Evolutionary conservation across 805 yeast genomes (phyloP).

Genomic region (Starmerella khaoyaiensis): DNA sequence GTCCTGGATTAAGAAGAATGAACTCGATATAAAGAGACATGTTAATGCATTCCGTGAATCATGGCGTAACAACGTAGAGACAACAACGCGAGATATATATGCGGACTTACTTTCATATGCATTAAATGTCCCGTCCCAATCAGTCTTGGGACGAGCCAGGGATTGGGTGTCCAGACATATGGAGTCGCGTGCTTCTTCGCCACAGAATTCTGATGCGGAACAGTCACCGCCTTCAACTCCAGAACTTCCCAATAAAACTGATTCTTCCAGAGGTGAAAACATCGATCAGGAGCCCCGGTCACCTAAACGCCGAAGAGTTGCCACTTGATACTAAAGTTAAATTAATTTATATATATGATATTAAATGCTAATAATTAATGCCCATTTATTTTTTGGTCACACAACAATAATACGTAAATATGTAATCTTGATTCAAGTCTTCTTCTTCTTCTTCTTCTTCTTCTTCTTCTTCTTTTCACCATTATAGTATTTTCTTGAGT

Average conservation of each 20-base stretch:
- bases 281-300: background rate
- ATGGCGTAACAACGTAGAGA: conserved; percentile 57
- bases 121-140: conserved; percentile 16
- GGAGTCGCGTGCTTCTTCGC: conserved; percentile 15
- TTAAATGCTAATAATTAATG: background rate
- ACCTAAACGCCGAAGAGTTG: conserved; percentile 2
- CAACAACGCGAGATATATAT: conserved; percentile 68
- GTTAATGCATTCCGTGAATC: conserved; percentile 76
- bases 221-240: conserved; percentile 1
- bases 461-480: background rate
- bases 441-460: background rate
- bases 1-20: conserved; percentile 94
- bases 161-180: conserved; percentile 27
- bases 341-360: background rate
- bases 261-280: background rate
- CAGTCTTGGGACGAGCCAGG: conserved; percentile 25
- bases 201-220: conserved; percentile 11
- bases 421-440: background rate
- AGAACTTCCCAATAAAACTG: background rate
- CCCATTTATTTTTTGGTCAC: too few relatives aligned
- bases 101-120: conserved; percentile 44
- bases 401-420: background rate
- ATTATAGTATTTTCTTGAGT: background rate
- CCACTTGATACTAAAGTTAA: background rate
- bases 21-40: conserved; percentile 83